phyloP scores from a whole-genome alignment of 2,329 filamentous ascomycete genomes.

The Nemania sp. region DNA sequence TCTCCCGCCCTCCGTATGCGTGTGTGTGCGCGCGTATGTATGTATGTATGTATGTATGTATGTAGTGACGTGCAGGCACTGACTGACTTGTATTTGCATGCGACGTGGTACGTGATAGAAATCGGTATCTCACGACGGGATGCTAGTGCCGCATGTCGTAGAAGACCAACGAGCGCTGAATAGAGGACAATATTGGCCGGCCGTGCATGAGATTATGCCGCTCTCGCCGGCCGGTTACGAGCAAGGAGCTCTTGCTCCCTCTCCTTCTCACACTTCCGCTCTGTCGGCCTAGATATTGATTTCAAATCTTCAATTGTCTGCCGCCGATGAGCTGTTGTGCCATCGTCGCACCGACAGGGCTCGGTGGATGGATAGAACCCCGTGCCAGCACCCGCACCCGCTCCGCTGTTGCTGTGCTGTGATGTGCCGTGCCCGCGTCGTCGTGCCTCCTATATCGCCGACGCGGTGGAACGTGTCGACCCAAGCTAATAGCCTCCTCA shows the following conservation, averaged over 20 bases:
- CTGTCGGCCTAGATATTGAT: too few species aligned
- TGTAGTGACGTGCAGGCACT: background rate
- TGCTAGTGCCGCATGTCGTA: background rate
- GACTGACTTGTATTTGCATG: slow-evolving; percentile 2
- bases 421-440: too few species aligned
- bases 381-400: background rate
- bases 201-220: background rate
- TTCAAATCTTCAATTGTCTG: background rate
- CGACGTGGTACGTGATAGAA: background rate
- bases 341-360: slow-evolving; percentile 5
- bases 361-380: background rate
- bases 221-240: too few species aligned
- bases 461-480: slow-evolving; percentile 17
- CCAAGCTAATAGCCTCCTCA: background rate
- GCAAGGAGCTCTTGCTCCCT: too few species aligned
- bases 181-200: background rate
- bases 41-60: background rate
- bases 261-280: too few species aligned
- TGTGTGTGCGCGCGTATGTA: too few species aligned
- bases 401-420: too few species aligned
- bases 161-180: background rate
- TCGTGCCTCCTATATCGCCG: slow-evolving; percentile 15
- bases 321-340: background rate
- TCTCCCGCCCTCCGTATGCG: too few species aligned
- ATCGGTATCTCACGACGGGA: background rate